These are phyloP conservation scores for Dryas integrifolia DNA, from an alignment of 331 rosid genomes.

Conservation along the genomic window DNA sequence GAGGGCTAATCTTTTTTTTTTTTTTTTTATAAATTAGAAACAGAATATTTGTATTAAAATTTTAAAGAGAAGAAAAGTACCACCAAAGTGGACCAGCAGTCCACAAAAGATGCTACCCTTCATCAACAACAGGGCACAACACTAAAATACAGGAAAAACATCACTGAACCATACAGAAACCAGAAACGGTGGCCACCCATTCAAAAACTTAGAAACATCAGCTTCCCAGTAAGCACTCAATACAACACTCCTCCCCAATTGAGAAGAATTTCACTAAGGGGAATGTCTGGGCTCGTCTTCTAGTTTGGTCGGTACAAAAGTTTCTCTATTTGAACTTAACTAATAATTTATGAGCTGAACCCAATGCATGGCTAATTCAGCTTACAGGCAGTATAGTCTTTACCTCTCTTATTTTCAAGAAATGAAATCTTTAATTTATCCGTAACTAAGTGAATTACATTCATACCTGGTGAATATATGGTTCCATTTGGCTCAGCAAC, in stretches of 20 bases:
- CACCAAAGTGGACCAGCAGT: too few relatives aligned
- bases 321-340: background rate
- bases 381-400: background rate
- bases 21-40: too few relatives aligned
- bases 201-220: background rate
- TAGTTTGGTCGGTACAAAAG: background rate
- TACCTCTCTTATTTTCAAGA: background rate
- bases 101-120: too few relatives aligned
- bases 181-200: background rate
- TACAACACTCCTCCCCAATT: background rate
- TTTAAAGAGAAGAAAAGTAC: too few relatives aligned
- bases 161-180: background rate
- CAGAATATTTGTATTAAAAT: too few relatives aligned
- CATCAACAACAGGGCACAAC: too few relatives aligned
- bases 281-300: background rate
- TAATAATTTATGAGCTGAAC: background rate
- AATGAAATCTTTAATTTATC: background rate
- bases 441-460: conserved; percentile 10
- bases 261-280: too few relatives aligned
- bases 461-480: conserved; percentile 92
- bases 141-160: background rate
- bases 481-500: conserved; percentile 87
- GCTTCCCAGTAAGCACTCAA: background rate
- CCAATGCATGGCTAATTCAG: background rate
- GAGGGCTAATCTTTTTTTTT: background rate